These are phyloP conservation scores for Ophiostoma ips DNA, from an alignment of 2,329 filamentous ascomycete species.

Conservation along the genomic window DNA sequence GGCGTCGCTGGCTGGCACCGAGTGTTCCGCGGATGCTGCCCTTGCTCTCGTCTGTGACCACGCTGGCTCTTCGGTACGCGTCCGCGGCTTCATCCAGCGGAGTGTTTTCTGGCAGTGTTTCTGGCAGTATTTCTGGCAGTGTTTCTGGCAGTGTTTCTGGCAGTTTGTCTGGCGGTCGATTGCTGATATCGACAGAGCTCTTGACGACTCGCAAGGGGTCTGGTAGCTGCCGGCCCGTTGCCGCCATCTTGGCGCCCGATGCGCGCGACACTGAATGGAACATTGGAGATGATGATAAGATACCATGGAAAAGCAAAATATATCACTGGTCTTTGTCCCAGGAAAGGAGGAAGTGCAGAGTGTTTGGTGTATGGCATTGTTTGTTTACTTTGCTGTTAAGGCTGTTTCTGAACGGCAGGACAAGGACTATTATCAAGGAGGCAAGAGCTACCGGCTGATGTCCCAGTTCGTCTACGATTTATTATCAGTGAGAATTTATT, in stretches of 20 bases:
- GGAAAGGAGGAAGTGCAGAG: too few species aligned
- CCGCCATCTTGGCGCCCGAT: background rate
- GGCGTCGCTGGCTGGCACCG: conserved; percentile 14
- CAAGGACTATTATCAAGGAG: conserved; percentile 8
- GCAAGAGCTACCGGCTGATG: too few species aligned
- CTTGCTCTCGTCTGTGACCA: conserved; percentile 17
- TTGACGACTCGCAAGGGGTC: conserved; percentile 14
- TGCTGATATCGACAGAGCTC: background rate
- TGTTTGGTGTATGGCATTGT: too few species aligned
- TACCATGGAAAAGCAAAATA: background rate
- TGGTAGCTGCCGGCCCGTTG: background rate
- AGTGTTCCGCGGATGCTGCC: conserved; percentile 16
- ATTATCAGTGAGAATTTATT: too few species aligned
- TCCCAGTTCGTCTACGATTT: background rate
- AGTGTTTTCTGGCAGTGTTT: background rate
- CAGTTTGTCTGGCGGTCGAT: background rate
- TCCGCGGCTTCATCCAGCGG: too few species aligned
- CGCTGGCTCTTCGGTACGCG: conserved; percentile 12
- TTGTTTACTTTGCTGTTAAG: too few species aligned
- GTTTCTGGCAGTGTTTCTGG: background rate
- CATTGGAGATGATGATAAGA: too few species aligned
- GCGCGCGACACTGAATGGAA: background rate
- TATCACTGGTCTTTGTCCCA: too few species aligned
- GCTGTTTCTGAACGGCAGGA: too few species aligned
- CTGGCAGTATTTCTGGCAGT: background rate